Conservation (phyloP, 2,329 filamentous ascomycete species). For the Hypomyces perniciosus region DNA sequence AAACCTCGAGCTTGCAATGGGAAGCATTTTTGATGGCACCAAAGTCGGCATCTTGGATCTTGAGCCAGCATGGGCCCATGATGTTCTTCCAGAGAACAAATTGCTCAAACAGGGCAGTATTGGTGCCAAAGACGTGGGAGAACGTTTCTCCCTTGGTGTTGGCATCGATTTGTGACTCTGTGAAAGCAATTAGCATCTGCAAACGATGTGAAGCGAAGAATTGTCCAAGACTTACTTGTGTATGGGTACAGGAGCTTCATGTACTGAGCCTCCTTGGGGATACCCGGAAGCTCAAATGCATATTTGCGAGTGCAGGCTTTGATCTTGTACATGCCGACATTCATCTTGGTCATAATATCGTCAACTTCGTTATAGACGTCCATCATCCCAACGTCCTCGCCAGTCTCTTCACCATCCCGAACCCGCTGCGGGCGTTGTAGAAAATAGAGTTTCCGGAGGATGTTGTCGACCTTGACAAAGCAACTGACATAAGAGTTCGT, state of each 20-base stretch:
- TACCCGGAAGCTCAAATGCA: constrained; percentile 81
- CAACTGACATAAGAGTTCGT: constrained; percentile 77
- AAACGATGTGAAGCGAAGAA: neutral
- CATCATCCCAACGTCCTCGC: constrained; percentile 75
- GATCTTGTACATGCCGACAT: constrained; percentile 86
- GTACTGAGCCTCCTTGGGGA: constrained; percentile 86
- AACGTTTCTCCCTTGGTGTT: constrained; percentile 78
- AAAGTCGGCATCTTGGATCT: constrained; percentile 81
- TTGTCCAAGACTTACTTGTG: constrained; percentile 50
- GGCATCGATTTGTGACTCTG: constrained; percentile 63
- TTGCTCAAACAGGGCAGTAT: constrained; percentile 92
- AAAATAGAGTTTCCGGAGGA: constrained; percentile 88
- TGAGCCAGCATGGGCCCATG: constrained; percentile 98
- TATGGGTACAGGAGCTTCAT: constrained; percentile 96
- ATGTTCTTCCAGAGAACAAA: constrained; percentile 99
- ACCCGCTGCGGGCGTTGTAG: constrained; percentile 65
- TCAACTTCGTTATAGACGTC: constrained; percentile 90
- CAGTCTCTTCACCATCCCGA: constrained; percentile 58
- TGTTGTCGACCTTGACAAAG: constrained; percentile 93
- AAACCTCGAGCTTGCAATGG: constrained; percentile 92
- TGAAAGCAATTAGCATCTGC: constrained; percentile 16
- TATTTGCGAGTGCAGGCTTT: constrained; percentile 88
- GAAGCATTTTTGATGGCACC: constrained; percentile 82
- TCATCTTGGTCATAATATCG: constrained; percentile 77
- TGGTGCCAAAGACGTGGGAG: constrained; percentile 88